Conservation (phyloP, 2,329 filamentous ascomycete species). For the Trichoderma guizhouense region DNA sequence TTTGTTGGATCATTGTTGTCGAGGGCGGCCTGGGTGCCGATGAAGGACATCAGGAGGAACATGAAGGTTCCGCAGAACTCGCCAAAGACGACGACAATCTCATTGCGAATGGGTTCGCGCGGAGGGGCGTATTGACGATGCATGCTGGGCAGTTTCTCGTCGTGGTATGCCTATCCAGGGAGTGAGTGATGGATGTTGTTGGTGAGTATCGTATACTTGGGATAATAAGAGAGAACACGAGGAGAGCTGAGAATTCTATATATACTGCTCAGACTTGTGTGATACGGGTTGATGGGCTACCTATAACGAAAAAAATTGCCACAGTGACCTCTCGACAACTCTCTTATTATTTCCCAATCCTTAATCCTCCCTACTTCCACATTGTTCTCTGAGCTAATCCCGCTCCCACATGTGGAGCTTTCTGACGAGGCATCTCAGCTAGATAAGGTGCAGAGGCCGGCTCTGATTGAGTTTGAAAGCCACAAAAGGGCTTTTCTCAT, state of each 20-base stretch:
- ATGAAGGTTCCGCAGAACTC: conserved; percentile 54
- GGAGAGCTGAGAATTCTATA: not conserved
- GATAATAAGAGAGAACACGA: not conserved
- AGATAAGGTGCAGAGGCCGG: not conserved
- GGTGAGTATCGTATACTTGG: not conserved
- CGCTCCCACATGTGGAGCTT: not conserved
- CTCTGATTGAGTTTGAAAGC: not conserved
- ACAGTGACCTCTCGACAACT: not conserved
- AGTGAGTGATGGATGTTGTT: not conserved
- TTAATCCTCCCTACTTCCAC: not conserved
- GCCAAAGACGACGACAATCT: conserved; percentile 32
- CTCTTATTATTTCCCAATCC: not conserved
- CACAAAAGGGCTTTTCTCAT: not conserved
- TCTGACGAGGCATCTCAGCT: not conserved
- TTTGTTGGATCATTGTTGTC: conserved; percentile 29
- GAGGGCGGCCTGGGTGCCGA: conserved; percentile 39
- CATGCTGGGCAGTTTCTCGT: not conserved
- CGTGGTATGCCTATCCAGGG: not conserved
- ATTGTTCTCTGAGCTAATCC: not conserved
- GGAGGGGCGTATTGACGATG: not conserved
- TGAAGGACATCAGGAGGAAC: conserved; percentile 46
- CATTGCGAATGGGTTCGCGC: conserved; percentile 2
- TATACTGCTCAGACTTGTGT: not conserved
- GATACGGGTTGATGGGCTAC: too few species aligned
- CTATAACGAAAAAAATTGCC: not conserved